Evolutionary conservation across 1,284 basidiomycete species (phyloP).

Genomic region (Thelephora terrestris): DNA sequence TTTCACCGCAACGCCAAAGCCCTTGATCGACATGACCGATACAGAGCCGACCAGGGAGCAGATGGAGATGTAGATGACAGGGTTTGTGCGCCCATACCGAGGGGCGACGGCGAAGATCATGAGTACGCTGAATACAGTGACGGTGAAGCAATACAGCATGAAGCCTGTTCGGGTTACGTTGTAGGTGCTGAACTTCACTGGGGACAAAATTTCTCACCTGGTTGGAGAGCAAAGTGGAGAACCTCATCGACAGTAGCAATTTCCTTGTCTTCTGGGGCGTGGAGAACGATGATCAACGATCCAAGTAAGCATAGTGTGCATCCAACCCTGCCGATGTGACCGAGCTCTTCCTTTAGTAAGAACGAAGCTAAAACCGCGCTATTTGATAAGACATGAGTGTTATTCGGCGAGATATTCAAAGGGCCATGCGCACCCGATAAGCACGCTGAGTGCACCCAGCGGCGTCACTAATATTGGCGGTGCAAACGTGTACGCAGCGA

Average conservation of each 20-base stretch:
- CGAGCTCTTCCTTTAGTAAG: slow-evolving; percentile 88
- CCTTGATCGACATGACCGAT: slow-evolving; percentile 92
- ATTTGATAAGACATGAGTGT: slow-evolving; percentile 12
- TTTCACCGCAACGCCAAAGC: slow-evolving; percentile 94
- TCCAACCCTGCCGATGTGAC: slow-evolving; percentile 86
- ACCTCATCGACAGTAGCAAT: slow-evolving; percentile 94
- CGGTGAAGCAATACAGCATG: slow-evolving; percentile 80
- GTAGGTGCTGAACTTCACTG: not conserved
- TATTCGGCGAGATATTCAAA: not conserved
- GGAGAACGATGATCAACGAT: slow-evolving; percentile 91
- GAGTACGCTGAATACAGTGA: slow-evolving; percentile 71
- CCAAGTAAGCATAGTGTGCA: slow-evolving; percentile 90
- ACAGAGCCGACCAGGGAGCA: slow-evolving; percentile 86
- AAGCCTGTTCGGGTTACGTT: slow-evolving; percentile 48
- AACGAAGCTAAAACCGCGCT: slow-evolving; percentile 92
- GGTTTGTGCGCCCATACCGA: slow-evolving; percentile 81
- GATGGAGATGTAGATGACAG: slow-evolving; percentile 90
- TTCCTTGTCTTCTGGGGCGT: slow-evolving; percentile 94
- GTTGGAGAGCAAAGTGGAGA: slow-evolving; percentile 79
- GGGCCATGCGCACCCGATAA: slow-evolving; percentile 70
- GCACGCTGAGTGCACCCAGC: slow-evolving; percentile 91
- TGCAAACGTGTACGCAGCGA: slow-evolving; percentile 97
- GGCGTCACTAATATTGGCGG: slow-evolving; percentile 97
- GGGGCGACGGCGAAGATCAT: slow-evolving; percentile 88
- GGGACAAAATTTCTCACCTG: slow-evolving; percentile 44